Evolutionary conservation across 768 basidiomycete species (phyloP).

Genomic region (Chalciporus pseudorubinellus): DNA sequence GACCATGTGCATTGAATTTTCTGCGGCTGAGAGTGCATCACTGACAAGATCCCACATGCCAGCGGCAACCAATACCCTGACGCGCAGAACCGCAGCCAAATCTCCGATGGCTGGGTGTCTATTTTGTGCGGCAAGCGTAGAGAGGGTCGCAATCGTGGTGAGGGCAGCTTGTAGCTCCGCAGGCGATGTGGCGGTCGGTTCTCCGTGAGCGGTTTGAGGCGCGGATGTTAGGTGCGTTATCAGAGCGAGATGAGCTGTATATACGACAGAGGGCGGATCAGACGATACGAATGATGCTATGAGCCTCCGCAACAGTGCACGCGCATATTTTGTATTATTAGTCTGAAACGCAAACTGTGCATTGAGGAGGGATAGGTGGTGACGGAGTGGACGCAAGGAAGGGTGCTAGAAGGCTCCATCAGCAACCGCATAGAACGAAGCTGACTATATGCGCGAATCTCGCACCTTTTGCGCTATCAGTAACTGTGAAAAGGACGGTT

Average conservation of each 20-base stretch:
- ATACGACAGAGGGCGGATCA: slow-evolving; percentile 53
- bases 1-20: slow-evolving; percentile 47
- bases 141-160: slow-evolving; percentile 33
- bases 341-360: slow-evolving; percentile 48
- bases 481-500: slow-evolving; percentile 32
- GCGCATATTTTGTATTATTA: slow-evolving; percentile 57
- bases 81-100: slow-evolving; percentile 53
- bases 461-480: slow-evolving; percentile 59
- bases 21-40: slow-evolving; percentile 47
- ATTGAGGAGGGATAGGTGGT: slow-evolving; percentile 59
- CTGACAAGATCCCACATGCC: slow-evolving; percentile 53
- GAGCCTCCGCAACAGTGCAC: slow-evolving; percentile 55
- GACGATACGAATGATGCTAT: slow-evolving; percentile 43
- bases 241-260: slow-evolving; percentile 54
- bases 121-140: slow-evolving; percentile 29
- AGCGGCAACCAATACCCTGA: slow-evolving; percentile 54
- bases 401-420: slow-evolving; percentile 48
- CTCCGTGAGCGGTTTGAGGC: slow-evolving; percentile 2
- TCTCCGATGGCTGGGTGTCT: slow-evolving; percentile 44
- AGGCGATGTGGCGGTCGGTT: slow-evolving; percentile 4
- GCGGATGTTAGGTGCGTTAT: slow-evolving; percentile 42
- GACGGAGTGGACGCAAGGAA: slow-evolving; percentile 57
- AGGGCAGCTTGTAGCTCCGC: slow-evolving; percentile 33
- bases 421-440: neutral
- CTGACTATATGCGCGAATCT: slow-evolving; percentile 4